These are phyloP conservation scores for Neurospora sublineolata DNA, from an alignment of 495 filamentous ascomycete genomes.

Conservation along the genomic window DNA sequence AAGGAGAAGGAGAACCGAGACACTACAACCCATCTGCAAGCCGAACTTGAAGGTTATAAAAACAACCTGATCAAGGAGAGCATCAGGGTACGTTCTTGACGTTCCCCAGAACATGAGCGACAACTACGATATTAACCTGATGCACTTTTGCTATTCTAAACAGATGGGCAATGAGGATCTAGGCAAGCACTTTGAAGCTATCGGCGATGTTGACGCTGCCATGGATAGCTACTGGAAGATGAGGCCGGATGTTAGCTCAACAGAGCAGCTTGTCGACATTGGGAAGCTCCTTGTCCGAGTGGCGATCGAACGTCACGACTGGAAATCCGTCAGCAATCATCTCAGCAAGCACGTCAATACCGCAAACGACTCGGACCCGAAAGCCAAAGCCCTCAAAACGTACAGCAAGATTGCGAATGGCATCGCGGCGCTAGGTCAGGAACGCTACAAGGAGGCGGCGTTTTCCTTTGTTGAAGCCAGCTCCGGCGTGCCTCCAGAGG, in stretches of 20 bases:
- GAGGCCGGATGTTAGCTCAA: slow-evolving; percentile 35
- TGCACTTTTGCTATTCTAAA: not conserved
- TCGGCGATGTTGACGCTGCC: slow-evolving; percentile 29
- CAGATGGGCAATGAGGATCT: slow-evolving; percentile 40
- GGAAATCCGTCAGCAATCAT: slow-evolving; percentile 48
- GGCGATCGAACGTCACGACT: slow-evolving; percentile 34
- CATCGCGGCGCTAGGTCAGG: slow-evolving; percentile 55
- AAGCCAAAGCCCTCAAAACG: slow-evolving; percentile 48
- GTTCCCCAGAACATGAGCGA: not conserved
- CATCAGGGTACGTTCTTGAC: slow-evolving; percentile 56
- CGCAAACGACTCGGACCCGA: slow-evolving; percentile 36
- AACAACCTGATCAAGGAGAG: slow-evolving; percentile 97
- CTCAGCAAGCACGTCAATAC: slow-evolving; percentile 48
- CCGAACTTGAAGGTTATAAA: slow-evolving; percentile 84
- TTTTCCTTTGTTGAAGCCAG: slow-evolving; percentile 52
- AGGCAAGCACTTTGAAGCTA: slow-evolving; percentile 33
- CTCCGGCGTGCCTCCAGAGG: slow-evolving; percentile 38
- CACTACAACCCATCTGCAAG: slow-evolving; percentile 62
- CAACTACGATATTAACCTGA: not conserved
- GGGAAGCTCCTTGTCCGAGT: slow-evolving; percentile 32
- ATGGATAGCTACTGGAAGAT: slow-evolving; percentile 33
- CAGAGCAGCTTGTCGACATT: slow-evolving; percentile 32
- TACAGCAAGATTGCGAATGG: slow-evolving; percentile 59
- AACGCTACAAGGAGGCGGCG: slow-evolving; percentile 62
- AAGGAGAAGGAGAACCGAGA: slow-evolving; percentile 50